phyloP scores from a whole-genome alignment of 768 basidiomycete genomes.

The Pulveroboletus sp. region DNA sequence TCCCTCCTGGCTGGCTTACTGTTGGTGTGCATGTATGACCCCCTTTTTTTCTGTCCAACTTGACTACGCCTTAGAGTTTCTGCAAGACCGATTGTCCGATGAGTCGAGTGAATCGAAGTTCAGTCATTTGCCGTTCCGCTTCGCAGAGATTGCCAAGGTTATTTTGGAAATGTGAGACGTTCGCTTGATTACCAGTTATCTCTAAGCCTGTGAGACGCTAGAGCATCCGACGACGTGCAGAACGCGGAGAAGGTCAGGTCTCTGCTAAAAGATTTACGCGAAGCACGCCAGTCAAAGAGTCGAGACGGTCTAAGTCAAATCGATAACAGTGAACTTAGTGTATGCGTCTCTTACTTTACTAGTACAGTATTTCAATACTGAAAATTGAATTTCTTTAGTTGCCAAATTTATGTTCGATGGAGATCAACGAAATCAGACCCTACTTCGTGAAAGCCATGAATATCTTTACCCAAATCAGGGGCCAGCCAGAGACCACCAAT shows the following conservation, averaged over 20 bases:
- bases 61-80: slow-evolving; percentile 51
- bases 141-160: slow-evolving; percentile 86
- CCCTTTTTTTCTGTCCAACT: neutral
- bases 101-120: slow-evolving; percentile 76
- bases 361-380: neutral
- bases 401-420: slow-evolving; percentile 82
- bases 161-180: slow-evolving; percentile 84
- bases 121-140: slow-evolving; percentile 79
- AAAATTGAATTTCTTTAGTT: slow-evolving; percentile 42
- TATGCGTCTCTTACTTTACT: slow-evolving; percentile 34
- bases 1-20: slow-evolving; percentile 85
- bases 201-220: slow-evolving; percentile 27
- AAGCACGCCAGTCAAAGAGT: slow-evolving; percentile 92
- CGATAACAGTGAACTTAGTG: slow-evolving; percentile 78
- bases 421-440: slow-evolving; percentile 90
- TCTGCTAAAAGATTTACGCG: slow-evolving; percentile 90
- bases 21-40: slow-evolving; percentile 53
- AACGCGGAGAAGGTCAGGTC: slow-evolving; percentile 80
- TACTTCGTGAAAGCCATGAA: slow-evolving; percentile 84
- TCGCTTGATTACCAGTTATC: neutral
- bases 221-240: slow-evolving; percentile 86
- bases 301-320: slow-evolving; percentile 76
- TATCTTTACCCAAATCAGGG: slow-evolving; percentile 54
- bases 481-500: slow-evolving; percentile 11
- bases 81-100: slow-evolving; percentile 66